Conservation (phyloP, 2,329 filamentous ascomycete species). For the Nannizziopsis barbatae region DNA sequence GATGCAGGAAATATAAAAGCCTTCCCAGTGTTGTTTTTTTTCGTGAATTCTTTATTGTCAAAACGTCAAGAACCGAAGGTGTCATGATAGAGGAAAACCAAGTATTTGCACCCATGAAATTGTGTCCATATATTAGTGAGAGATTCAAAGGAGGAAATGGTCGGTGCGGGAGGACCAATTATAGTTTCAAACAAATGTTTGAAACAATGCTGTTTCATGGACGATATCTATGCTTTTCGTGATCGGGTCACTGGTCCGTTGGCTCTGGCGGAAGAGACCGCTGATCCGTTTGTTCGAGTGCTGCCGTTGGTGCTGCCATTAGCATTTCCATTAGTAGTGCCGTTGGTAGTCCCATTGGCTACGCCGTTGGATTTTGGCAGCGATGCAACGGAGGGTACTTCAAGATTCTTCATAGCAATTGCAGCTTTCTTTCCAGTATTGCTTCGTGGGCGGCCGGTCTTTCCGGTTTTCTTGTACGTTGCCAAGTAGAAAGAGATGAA, state of each 20-base stretch:
- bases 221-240: slow-evolving; percentile 35
- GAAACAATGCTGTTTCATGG: neutral
- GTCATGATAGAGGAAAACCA: neutral
- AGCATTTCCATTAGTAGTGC: slow-evolving; percentile 5
- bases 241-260: slow-evolving; percentile 38
- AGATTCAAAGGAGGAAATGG: neutral
- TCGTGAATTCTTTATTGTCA: neutral
- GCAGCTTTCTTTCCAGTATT: slow-evolving; percentile 70
- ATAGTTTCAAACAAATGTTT: too few relatives aligned
- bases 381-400: slow-evolving; percentile 40
- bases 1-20: neutral
- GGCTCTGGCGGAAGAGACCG: slow-evolving; percentile 30
- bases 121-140: neutral
- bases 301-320: slow-evolving; percentile 8
- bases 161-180: too few relatives aligned
- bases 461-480: slow-evolving; percentile 60
- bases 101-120: neutral
- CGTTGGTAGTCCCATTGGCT: slow-evolving; percentile 12
- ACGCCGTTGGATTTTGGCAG: slow-evolving; percentile 22
- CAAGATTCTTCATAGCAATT: slow-evolving; percentile 69
- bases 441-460: slow-evolving; percentile 29
- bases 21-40: neutral
- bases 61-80: slow-evolving; percentile 1
- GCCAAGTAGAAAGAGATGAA: slow-evolving; percentile 94
- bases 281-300: slow-evolving; percentile 12